Conservation (phyloP, 1,139 yeast genomes). For the Lodderomyces oxycetoniae region DNA sequence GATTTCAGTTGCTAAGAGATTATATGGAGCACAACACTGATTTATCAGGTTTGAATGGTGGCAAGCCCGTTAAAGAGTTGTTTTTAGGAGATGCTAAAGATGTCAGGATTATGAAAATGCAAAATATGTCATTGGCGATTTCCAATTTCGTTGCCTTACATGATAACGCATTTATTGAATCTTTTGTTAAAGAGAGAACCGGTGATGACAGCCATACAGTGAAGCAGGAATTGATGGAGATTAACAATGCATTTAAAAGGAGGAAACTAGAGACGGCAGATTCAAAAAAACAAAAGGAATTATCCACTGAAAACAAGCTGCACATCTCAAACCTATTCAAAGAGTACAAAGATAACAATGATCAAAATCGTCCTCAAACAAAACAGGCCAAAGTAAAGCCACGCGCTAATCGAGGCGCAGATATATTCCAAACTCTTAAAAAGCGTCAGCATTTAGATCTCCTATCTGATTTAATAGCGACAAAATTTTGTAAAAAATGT, state of each 20-base stretch:
- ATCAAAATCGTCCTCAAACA: neutral
- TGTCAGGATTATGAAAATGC: slow-evolving; percentile 43
- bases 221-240: slow-evolving; percentile 21
- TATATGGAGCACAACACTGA: slow-evolving; percentile 24
- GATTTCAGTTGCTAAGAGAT: slow-evolving; percentile 31
- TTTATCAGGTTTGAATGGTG: slow-evolving; percentile 22
- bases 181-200: slow-evolving; percentile 30
- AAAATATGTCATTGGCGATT: slow-evolving; percentile 46
- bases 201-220: slow-evolving; percentile 3
- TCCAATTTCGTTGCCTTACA: slow-evolving; percentile 48
- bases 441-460: slow-evolving; percentile 11
- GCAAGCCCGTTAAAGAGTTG: slow-evolving; percentile 35
- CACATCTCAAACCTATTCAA: slow-evolving; percentile 16
- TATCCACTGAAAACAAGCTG: slow-evolving; percentile 13
- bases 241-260: slow-evolving; percentile 11
- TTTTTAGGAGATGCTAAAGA: slow-evolving; percentile 15
- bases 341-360: slow-evolving; percentile 2
- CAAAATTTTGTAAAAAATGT: slow-evolving; percentile 26
- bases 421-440: slow-evolving; percentile 21
- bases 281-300: slow-evolving; percentile 3
- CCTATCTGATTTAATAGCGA: slow-evolving; percentile 16
- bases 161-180: slow-evolving; percentile 43
- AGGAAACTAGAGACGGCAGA: slow-evolving; percentile 5
- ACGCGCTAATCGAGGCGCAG: slow-evolving; percentile 10
- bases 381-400: no score